Base-by-base conservation (phyloP, 495 filamentous ascomycete species). In the Neurospora africana region DNA sequence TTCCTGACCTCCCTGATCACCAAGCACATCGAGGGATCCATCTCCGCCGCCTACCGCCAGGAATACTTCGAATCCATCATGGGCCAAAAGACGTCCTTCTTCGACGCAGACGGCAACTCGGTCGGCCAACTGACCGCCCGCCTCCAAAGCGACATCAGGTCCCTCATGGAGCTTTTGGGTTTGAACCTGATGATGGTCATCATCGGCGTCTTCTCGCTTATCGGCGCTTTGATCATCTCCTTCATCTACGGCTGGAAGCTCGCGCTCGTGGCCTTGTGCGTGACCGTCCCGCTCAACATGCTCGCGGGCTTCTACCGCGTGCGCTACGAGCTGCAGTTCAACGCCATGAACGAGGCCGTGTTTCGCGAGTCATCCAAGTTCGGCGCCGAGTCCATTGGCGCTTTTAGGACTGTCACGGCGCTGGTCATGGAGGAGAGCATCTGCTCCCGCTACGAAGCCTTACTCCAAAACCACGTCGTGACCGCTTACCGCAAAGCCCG, bases 151-250 rank as follows among this genome's bases (percentile, higher is more conserved):
- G 85, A 90, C 70, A 88, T 90, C 5, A 87, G 85, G 40, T 83
- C 87, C 15, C 76, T 92, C 0, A 87, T 92, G 76, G 89, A 91
- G 69, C 81, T 92, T 3, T 77, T 91, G 27, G 87, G 88, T 10
- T 76, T 82, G 33, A 89, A 89, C 73, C 82, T 88, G 76, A 84
- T 83, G 72, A 82, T 86, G 81, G 74, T 87, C 21, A 81, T 86
- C 71, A 81, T 85, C 40, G 84, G 85, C 41, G 69, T 86, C 44
- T 83, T 88, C 70, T 85, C 80, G 33, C 71, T 90, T 30, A 73
- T 85, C 39, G 84, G 84, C 27, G 82, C 82, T 15, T 76, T 85
- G 19, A 76, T 80, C 70, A 85, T 90, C 71, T 83, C 86, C 19
- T 86, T 88, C 58, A 80, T 80, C 37, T 85, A 87, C 70, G 87